Conservation (phyloP, 2,329 filamentous ascomycete genomes). For the Aspergillus fijiensis region DNA sequence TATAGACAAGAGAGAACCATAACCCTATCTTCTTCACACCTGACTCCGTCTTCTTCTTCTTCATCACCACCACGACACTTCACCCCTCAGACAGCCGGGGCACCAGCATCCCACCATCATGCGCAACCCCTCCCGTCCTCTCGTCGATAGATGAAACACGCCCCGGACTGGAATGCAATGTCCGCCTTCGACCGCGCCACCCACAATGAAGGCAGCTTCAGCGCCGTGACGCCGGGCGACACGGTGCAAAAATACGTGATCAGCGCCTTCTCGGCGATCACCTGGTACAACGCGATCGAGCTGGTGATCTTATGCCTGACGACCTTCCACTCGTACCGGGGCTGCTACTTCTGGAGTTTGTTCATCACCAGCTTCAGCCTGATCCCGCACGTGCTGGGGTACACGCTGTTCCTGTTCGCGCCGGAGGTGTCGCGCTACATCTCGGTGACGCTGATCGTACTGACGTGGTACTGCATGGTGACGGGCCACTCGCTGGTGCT, state of each 20-base stretch:
- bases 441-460: slow-evolving; percentile 34
- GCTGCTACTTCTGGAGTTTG: slow-evolving; percentile 49
- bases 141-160: too few relatives aligned
- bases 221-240: neutral
- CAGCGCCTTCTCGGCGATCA: slow-evolving; percentile 42
- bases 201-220: neutral
- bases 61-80: too few relatives aligned
- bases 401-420: slow-evolving; percentile 42
- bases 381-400: slow-evolving; percentile 41
- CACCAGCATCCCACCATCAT: too few relatives aligned
- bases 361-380: slow-evolving; percentile 40
- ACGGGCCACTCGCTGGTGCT: slow-evolving; percentile 47
- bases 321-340: slow-evolving; percentile 42
- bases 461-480: slow-evolving; percentile 44
- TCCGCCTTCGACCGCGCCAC: neutral
- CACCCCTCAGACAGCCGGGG: too few relatives aligned
- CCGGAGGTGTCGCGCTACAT: slow-evolving; percentile 27
- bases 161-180: neutral
- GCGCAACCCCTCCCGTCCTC: too few relatives aligned
- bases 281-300: slow-evolving; percentile 47
- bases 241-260: slow-evolving; percentile 23
- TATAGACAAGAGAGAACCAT: neutral
- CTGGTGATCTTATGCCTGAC: slow-evolving; percentile 45
- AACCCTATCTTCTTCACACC: neutral
- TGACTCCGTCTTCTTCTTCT: too few relatives aligned